Conservation (phyloP, 139 green algal species). For the Spirogloea muscicola region DNA sequence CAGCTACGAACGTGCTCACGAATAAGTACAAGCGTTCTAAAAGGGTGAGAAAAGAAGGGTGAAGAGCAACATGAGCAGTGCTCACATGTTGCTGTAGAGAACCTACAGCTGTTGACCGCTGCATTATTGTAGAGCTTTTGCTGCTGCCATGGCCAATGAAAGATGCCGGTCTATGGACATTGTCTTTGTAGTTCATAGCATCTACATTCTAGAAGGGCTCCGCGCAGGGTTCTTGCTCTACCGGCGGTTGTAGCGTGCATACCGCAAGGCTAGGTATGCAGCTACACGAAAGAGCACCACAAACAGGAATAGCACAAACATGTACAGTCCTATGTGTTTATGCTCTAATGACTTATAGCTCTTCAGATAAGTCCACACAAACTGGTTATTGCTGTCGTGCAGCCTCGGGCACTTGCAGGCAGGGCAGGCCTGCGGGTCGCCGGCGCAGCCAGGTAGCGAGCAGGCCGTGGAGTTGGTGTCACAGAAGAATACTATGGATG, state of each 20-base stretch:
- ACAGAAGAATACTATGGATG: constrained; percentile 29
- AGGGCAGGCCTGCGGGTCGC: constrained; percentile 6
- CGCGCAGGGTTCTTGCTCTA: no score
- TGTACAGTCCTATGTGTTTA: background rate
- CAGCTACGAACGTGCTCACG: no score
- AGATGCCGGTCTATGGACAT: no score
- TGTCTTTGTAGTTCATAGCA: no score
- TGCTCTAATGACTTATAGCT: constrained; percentile 5
- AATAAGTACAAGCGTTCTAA: no score
- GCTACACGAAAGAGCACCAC: constrained; percentile 8
- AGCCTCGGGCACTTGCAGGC: constrained; percentile 15
- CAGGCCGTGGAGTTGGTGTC: constrained; percentile 11
- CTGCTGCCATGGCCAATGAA: no score
- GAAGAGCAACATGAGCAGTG: no score
- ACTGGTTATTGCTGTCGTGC: background rate
- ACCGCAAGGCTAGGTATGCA: constrained; percentile 28
- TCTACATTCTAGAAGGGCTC: no score
- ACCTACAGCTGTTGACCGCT: no score
- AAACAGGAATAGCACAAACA: constrained; percentile 29
- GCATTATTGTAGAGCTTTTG: no score
- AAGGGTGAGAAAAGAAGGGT: no score
- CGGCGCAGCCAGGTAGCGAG: background rate
- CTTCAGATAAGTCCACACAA: background rate
- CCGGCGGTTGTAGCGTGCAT: constrained; percentile 25
- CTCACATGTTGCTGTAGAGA: no score